These are phyloP conservation scores for Globisporangium spinosum DNA, from an alignment of 352 stramenopile species.

Conservation along the genomic window DNA sequence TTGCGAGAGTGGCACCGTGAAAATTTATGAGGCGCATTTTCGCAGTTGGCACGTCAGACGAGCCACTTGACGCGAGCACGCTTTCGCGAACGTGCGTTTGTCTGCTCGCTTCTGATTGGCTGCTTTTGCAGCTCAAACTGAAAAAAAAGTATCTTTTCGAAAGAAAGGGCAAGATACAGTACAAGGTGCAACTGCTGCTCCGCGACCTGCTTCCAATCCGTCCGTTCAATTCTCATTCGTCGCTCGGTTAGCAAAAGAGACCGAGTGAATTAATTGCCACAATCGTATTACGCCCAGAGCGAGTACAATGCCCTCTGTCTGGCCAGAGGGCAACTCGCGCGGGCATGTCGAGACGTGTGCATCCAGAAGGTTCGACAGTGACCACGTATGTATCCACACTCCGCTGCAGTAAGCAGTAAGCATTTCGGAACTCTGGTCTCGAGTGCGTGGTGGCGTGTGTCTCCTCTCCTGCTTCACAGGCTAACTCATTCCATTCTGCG, in stretches of 20 bases:
- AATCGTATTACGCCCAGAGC: background rate
- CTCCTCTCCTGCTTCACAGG: background rate
- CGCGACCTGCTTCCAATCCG: background rate
- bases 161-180: background rate
- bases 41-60: constrained; percentile 11
- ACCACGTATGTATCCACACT: background rate
- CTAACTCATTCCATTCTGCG: background rate
- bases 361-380: background rate
- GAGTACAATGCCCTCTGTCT: background rate
- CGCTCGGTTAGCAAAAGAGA: too few species aligned
- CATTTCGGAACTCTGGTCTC: background rate
- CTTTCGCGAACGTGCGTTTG: background rate
- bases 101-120: background rate
- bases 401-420: background rate
- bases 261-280: background rate
- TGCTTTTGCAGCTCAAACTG: background rate
- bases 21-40: constrained; percentile 8
- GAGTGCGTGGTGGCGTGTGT: background rate
- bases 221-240: background rate
- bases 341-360: background rate
- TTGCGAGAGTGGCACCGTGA: background rate
- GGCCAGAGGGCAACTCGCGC: too few species aligned
- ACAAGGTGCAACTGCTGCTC: background rate
- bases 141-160: too few species aligned
- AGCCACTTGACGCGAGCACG: background rate